Percentiles rank a stretch among this genome's conserved stretches.
Conservation (phyloP, 2,329 filamentous ascomycete species). For the Xylariaceae sp. region DNA sequence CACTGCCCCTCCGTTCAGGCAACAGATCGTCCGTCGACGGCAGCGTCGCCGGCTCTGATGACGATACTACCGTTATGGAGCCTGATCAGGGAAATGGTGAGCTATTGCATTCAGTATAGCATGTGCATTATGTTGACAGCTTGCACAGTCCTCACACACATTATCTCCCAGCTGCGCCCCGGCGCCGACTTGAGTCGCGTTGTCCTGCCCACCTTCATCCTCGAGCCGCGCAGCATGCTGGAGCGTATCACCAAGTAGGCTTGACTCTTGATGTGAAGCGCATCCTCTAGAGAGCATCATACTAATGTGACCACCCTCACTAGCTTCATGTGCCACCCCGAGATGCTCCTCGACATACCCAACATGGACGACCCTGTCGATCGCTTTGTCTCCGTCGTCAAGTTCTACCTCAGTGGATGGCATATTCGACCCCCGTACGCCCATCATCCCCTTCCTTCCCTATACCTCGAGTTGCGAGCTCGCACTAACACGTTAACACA, state of each 20-base stretch:
- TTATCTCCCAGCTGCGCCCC: constrained; percentile 93
- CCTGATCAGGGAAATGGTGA: constrained; percentile 90
- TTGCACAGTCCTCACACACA: constrained; percentile 78
- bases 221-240: constrained; percentile 96
- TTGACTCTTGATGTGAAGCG: not conserved
- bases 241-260: constrained; percentile 96
- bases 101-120: constrained; percentile 26
- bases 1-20: constrained; percentile 13
- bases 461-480: not conserved
- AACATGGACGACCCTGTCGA: constrained; percentile 82
- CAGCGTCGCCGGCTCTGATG: constrained; percentile 45
- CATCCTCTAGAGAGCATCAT: not conserved
- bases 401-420: constrained; percentile 98
- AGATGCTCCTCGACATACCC: constrained; percentile 86
- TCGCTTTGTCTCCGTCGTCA: constrained; percentile 91
- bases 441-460: constrained; percentile 5
- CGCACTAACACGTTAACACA: constrained; percentile 32
- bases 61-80: constrained; percentile 79
- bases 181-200: constrained; percentile 94
- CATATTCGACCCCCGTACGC: constrained; percentile 93
- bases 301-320: constrained; percentile 10
- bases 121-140: constrained; percentile 10
- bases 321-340: constrained; percentile 99
- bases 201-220: constrained; percentile 92
- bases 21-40: constrained; percentile 51